Evolutionary conservation across 352 stramenopile genomes (phyloP), one percentile per base, ranked within the genome.

Genomic region (Paralagenidium karlingii): DNA sequence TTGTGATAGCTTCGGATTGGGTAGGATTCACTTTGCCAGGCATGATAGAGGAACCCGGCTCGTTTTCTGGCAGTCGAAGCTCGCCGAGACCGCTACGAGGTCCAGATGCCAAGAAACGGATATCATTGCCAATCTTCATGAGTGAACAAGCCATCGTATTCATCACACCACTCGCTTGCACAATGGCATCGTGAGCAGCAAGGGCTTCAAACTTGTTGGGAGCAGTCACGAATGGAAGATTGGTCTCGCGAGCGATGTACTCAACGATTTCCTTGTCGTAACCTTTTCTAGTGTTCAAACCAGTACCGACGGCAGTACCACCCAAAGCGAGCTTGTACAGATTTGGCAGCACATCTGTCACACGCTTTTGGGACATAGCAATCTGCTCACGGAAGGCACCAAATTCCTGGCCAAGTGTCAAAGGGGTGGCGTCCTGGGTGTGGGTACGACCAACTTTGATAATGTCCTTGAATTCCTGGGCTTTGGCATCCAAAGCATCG

Each of bases 341-440:
- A 28, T 79, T 77, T 11, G 77, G 69, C 7, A 97, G 53, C 28
- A 76, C 54, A 25, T 39, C 42, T 56, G 97, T 61, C 24, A 97
- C 74, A 13, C 91, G 73, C 7, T 73, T 36, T 48, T 96, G 95
- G 5, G 68, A 73, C 50, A 96, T 86, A 38, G 86, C 69, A 26
- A 98, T 80, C 58, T 98, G 91, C 45, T 80, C 65, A 25, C 65
- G 60, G 49, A 98, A 98, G 34, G 91, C 95, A 26, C 71, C 83
- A 66, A 99, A 98, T 58, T 98, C 95, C 68, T 99, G 94, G 37
- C 91, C 93, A 15, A 99, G 68, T n/a, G 94, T 98, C 6, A 98
- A 49, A 2, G 94, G 93, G 22, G 92, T 98, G 1, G 94, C 92
- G 62, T 98, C 93, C 50, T 89, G 75, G 15, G 76, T 89, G 66